Evolutionary conservation across 257 asterid species (phyloP).

Genomic region (Plantago elongata): DNA sequence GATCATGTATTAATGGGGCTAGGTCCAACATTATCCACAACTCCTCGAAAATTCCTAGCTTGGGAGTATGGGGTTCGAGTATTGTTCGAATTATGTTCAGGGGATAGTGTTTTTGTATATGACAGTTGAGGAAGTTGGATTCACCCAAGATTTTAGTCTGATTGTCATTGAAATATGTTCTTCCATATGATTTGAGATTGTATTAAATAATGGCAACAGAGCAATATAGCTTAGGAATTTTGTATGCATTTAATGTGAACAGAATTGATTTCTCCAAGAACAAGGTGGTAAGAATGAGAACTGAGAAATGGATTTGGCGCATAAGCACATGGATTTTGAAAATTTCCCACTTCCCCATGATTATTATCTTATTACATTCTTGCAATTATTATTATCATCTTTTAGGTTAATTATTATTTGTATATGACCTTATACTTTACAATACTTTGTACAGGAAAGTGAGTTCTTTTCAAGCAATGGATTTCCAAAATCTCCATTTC

Average conservation of each 20-base stretch:
- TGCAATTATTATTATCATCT: background rate
- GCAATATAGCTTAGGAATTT: constrained; percentile 9
- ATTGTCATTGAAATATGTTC: constrained; percentile 33
- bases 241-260: constrained; percentile 4
- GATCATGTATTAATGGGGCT: background rate
- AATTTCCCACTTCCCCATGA: constrained; percentile 14
- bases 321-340: constrained; percentile 14
- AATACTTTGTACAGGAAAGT: constrained; percentile 42
- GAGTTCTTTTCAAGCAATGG: constrained; percentile 68
- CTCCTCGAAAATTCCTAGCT: no score
- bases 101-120: constrained; percentile 13
- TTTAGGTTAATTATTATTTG: background rate
- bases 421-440: background rate
- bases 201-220: constrained; percentile 24
- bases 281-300: constrained; percentile 11
- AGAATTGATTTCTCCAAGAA: constrained; percentile 37
- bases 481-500: constrained; percentile 64
- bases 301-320: constrained; percentile 16
- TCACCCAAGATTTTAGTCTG: constrained; percentile 48
- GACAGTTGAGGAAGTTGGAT: constrained; percentile 74
- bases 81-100: background rate
- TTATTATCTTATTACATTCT: background rate
- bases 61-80: no score
- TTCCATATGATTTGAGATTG: constrained; percentile 4
- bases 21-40: background rate